Percentiles rank a stretch among this genome's conserved stretches.
phyloP scores from a whole-genome alignment of 805 yeast species.

The Cyberlindnera suaveolens region DNA sequence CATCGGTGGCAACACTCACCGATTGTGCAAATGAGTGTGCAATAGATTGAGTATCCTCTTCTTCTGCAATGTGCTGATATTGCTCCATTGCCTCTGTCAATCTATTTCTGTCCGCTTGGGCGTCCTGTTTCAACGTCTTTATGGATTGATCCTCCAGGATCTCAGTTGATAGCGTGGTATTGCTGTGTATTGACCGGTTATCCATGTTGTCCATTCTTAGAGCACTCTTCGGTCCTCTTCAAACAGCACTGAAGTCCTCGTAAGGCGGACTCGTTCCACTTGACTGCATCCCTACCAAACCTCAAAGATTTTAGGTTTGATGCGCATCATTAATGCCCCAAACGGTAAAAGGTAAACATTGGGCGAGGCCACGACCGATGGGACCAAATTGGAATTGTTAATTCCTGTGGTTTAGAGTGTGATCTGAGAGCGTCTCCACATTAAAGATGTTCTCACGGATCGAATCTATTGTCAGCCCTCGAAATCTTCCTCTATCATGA shows the following conservation, averaged over 20 bases:
- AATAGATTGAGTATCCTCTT: neutral
- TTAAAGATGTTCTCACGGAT: no score
- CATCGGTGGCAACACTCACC: conserved; percentile 7
- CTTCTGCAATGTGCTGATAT: conserved; percentile 1
- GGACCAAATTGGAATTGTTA: no score
- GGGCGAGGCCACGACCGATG: neutral
- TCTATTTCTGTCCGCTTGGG: conserved; percentile 12
- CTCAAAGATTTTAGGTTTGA: neutral
- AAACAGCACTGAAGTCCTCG: neutral
- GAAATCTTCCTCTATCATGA: no score
- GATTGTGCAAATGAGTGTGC: neutral
- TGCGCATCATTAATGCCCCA: conserved; percentile 8
- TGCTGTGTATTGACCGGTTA: neutral
- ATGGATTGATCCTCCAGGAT: conserved; percentile 1
- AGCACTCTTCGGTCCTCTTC: neutral
- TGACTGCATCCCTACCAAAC: no score
- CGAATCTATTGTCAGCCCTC: no score
- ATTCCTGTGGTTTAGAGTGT: no score
- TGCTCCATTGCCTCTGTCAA: conserved; percentile 11
- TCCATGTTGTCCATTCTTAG: neutral
- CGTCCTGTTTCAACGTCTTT: conserved; percentile 5
- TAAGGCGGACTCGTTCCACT: no score
- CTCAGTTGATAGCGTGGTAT: neutral
- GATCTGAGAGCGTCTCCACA: no score
- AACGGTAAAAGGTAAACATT: conserved; percentile 12